These are phyloP conservation scores for Mycena galericulata DNA, from an alignment of 768 basidiomycete genomes.

Conservation along the genomic window DNA sequence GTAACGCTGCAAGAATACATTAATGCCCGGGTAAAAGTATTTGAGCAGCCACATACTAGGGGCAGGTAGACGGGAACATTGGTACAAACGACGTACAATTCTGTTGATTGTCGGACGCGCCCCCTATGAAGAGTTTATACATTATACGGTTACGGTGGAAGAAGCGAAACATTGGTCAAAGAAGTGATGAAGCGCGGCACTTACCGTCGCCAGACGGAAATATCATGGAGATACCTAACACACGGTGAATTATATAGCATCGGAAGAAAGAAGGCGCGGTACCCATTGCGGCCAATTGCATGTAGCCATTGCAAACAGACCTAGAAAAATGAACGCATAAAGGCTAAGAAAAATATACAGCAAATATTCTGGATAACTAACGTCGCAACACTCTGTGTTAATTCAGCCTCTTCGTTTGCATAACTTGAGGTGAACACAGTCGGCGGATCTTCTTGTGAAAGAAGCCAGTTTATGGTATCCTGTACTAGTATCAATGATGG, in stretches of 20 bases:
- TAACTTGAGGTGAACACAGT: constrained; percentile 19
- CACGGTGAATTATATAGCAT: not conserved
- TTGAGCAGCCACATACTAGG: constrained; percentile 8
- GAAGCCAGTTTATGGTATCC: constrained; percentile 20
- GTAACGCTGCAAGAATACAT: not conserved
- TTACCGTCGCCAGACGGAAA: constrained; percentile 18
- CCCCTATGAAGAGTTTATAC: constrained; percentile 3
- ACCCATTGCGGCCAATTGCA: constrained; percentile 19
- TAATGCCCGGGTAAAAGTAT: not conserved
- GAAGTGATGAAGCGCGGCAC: not conserved
- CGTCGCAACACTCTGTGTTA: constrained; percentile 14
- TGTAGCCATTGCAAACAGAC: constrained; percentile 18
- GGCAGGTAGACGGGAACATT: constrained; percentile 14
- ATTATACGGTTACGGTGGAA: not conserved
- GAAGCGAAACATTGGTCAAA: constrained; percentile 1
- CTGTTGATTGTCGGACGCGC: constrained; percentile 4
- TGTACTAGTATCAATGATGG: not conserved
- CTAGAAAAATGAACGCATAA: not conserved
- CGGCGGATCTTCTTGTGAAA: constrained; percentile 11
- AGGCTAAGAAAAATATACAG: constrained; percentile 1
- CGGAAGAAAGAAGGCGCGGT: not conserved
- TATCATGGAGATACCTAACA: constrained; percentile 15
- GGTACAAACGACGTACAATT: constrained; percentile 17
- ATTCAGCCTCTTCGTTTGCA: not conserved
- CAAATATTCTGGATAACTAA: not conserved